Evolutionary conservation across 805 yeast genomes (phyloP).

Genomic region (Cephaloascus fragrans): DNA sequence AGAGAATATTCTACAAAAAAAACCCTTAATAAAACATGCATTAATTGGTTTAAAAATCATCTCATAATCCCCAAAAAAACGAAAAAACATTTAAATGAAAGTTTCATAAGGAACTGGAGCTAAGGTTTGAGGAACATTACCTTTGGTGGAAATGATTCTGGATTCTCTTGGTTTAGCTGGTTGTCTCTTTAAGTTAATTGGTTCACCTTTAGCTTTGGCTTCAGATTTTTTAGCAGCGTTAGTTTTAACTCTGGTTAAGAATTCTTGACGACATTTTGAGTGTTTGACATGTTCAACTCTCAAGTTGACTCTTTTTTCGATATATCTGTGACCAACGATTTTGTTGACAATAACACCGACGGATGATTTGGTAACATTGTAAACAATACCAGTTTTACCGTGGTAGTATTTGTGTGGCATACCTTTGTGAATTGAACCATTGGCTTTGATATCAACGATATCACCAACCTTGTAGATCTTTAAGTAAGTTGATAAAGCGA

Average conservation of each 20-base stretch:
- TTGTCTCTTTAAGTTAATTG: constrained; percentile 92
- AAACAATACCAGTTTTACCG: constrained; percentile 99
- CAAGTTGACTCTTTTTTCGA: constrained; percentile 97
- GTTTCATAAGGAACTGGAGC: constrained; percentile 99
- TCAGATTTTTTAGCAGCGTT: constrained; percentile 90
- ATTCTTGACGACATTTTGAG: constrained; percentile 99
- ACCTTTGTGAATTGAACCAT: constrained; percentile 99
- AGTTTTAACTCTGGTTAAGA: constrained; percentile 95
- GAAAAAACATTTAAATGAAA: constrained; percentile 89
- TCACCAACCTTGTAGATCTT: constrained; percentile 98
- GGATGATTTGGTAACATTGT: constrained; percentile 97
- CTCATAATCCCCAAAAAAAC: too few relatives aligned
- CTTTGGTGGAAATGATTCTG: constrained; percentile 72
- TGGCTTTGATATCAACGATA: constrained; percentile 98
- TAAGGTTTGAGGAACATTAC: constrained; percentile 88
- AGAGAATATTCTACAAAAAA: too few relatives aligned
- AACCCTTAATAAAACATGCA: too few relatives aligned
- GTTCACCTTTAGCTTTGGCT: constrained; percentile 91
- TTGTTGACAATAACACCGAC: constrained; percentile 98
- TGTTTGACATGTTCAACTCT: constrained; percentile 99
- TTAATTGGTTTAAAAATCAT: too few relatives aligned
- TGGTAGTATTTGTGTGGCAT: constrained; percentile 99
- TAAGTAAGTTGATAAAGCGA: constrained; percentile 93
- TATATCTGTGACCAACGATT: constrained; percentile 97
- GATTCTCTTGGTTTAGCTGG: constrained; percentile 97